phyloP scores from a whole-genome alignment of 306 rosid genomes.

The Gastrolobium villosum region DNA sequence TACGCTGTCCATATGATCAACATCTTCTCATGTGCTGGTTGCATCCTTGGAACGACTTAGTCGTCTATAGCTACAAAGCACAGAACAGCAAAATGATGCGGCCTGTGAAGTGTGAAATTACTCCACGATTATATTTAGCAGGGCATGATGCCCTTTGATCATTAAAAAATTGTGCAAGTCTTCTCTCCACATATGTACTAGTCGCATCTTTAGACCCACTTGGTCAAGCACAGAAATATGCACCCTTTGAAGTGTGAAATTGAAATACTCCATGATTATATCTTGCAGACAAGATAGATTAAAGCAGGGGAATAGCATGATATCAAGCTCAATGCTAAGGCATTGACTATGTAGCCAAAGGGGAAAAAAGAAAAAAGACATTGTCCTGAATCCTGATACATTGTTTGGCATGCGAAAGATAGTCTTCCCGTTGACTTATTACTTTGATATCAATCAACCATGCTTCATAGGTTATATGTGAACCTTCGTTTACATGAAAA shows the following conservation, averaged over 20 bases:
- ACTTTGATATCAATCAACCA: too few relatives aligned
- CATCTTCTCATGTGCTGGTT: not conserved
- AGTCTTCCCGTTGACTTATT: too few relatives aligned
- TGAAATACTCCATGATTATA: conserved; percentile 45
- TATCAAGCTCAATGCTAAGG: not conserved
- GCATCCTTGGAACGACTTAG: too few relatives aligned
- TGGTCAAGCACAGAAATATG: conserved; percentile 3
- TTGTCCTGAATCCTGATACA: too few relatives aligned
- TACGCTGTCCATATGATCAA: not conserved
- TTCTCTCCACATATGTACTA: conserved; percentile 13
- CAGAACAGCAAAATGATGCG: not conserved
- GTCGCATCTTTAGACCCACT: conserved; percentile 63
- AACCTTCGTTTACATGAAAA: too few relatives aligned
- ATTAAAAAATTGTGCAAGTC: not conserved
- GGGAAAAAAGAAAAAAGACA: not conserved
- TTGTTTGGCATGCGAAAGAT: too few relatives aligned
- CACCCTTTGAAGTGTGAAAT: not conserved
- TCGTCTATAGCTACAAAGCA: not conserved
- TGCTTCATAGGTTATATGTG: too few relatives aligned
- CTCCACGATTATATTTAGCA: not conserved
- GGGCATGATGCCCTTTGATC: conserved; percentile 11
- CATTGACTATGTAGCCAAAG: not conserved
- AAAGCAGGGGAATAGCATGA: conserved; percentile 44
- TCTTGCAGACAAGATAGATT: conserved; percentile 59
- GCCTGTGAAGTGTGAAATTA: not conserved